A percentile compares a stretch with the other conserved stretches of the same genome.
phyloP scores from a whole-genome alignment of 306 rosid species.

The Canavalia ensiformis region DNA sequence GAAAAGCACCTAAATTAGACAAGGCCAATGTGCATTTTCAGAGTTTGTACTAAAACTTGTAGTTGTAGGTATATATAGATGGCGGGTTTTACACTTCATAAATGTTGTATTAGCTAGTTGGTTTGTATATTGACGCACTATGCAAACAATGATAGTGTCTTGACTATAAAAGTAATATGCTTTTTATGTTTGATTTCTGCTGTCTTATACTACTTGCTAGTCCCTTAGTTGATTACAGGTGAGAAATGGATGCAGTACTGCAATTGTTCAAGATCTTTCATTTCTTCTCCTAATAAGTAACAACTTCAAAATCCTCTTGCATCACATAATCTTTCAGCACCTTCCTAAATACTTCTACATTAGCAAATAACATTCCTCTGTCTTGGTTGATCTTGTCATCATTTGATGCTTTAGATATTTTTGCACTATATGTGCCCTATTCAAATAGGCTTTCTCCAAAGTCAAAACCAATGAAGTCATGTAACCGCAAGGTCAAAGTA shows the following conservation, averaged over 20 bases:
- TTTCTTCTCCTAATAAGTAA: no score
- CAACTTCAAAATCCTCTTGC: no score
- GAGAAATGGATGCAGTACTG: background rate
- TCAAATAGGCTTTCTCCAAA: no score
- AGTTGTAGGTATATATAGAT: background rate
- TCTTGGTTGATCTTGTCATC: no score
- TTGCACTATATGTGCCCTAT: no score
- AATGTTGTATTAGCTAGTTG: background rate
- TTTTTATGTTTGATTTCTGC: slow-evolving; percentile 24
- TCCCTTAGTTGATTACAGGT: background rate
- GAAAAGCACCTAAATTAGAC: background rate
- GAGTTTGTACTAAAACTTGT: slow-evolving; percentile 23
- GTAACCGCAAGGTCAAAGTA: no score
- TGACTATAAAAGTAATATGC: background rate
- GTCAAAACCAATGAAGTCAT: no score
- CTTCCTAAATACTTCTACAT: no score
- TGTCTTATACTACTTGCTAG: background rate
- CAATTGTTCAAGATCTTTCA: no score
- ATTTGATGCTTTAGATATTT: no score
- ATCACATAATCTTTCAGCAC: no score
- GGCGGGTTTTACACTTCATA: slow-evolving; percentile 1
- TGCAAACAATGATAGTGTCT: slow-evolving; percentile 7
- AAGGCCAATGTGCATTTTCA: slow-evolving; percentile 1
- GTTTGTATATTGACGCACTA: slow-evolving; percentile 2
- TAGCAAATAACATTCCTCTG: no score